Evolutionary conservation across 345 rosid species (phyloP), one percentile per base, ranked within the genome.

Genomic region (Raphanus raphanistrum): DNA sequence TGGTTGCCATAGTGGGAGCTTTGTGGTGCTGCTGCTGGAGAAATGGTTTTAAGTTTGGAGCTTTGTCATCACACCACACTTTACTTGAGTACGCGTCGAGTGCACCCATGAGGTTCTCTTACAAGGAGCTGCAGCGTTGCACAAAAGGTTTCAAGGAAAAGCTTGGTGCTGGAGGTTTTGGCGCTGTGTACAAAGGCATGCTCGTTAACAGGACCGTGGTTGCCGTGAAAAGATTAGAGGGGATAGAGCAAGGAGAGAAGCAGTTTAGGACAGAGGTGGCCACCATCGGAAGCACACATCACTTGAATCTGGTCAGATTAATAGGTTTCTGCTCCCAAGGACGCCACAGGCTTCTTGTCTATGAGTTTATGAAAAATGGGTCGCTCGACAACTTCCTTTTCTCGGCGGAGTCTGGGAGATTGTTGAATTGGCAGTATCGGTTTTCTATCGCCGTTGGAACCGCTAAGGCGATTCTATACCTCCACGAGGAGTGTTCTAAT

Each of bases 71-170:
- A 6, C 89, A 82, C 45, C 86, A 84, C 74, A 85, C 89, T 0
- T 85, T 87, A 41, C 91, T 85, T 67, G 93, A 89, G 83, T 90
- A 90, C 65, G 90, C 89, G 0, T 89, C 93, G 17, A 87, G 88
- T 60, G 90, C 87, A 6, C 92, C 86, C 5, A 81, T 79, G 48
- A 84, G 82, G 77, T 88, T 86, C 80, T 84, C 88, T 0, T 86
- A 82, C 35, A 81, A 82, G 71, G 91, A 86, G 35, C 65, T 89
- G 16, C 76, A 79, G 43, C 79, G 75, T 26, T 68, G 85, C 5
- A 89, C 94, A 7, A 78, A 83, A 59, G 81, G 85, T 57, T 89
- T 89, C 70, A 77, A 76, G 72, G 80, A 83, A 63, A 84, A 75
- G 73, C 88, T 88, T 16, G 92, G 94, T 26, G 83, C 78, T 0